Evolutionary conservation across 768 basidiomycete species (phyloP).

Genomic region (Mycena vitilis): DNA sequence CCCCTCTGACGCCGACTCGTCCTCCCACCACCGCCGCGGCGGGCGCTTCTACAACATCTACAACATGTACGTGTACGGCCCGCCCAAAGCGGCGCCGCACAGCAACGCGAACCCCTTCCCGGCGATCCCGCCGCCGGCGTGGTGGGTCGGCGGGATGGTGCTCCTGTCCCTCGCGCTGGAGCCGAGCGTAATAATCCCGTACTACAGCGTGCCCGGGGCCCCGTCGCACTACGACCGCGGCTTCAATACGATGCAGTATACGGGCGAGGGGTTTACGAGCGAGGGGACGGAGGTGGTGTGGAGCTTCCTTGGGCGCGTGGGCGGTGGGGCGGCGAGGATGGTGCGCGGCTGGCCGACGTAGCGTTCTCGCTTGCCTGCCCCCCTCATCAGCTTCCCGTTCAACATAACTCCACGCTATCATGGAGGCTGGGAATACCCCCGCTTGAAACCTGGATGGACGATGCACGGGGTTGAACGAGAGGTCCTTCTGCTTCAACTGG

Average conservation of each 20-base stretch:
- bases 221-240: constrained; percentile 80
- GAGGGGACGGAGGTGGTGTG: constrained; percentile 74
- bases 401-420: no score
- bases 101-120: constrained; percentile 53
- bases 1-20: constrained; percentile 39
- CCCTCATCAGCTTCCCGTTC: no score
- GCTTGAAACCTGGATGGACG: no score
- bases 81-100: constrained; percentile 41
- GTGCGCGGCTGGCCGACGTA: no score
- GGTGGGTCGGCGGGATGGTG: constrained; percentile 74
- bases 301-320: constrained; percentile 77
- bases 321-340: no score
- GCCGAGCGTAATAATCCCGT: constrained; percentile 61
- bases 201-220: no score
- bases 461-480: no score
- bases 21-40: constrained; percentile 44
- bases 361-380: no score
- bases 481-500: no score
- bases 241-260: constrained; percentile 75
- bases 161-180: constrained; percentile 70
- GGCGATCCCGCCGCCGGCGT: constrained; percentile 45
- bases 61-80: constrained; percentile 73
- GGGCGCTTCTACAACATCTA: constrained; percentile 88
- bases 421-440: no score
- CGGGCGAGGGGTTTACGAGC: constrained; percentile 75